Evolutionary conservation across 805 yeast genomes (phyloP).

Genomic region (Spathaspora boniae): DNA sequence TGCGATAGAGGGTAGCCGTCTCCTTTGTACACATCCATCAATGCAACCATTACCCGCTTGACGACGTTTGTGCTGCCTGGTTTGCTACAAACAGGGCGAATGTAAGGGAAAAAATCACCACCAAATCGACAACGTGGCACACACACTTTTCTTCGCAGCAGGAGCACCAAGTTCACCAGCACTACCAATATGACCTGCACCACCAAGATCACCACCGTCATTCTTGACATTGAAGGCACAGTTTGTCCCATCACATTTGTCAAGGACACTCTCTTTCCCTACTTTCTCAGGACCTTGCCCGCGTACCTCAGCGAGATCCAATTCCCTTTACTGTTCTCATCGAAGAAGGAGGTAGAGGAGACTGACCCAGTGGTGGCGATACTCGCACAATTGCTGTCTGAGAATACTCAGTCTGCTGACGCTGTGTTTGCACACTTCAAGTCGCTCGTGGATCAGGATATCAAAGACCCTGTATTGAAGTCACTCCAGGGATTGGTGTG

Average conservation of each 20-base stretch:
- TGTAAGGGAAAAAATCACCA: background rate
- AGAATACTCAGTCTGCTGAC: slow-evolving; percentile 20
- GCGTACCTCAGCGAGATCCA: slow-evolving; percentile 22
- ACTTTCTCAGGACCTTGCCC: slow-evolving; percentile 55
- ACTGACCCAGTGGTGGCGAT: slow-evolving; percentile 27
- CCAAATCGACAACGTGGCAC: too few relatives aligned
- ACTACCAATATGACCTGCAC: too few relatives aligned
- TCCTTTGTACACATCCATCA: too few relatives aligned
- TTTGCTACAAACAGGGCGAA: too few relatives aligned
- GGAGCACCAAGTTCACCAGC: slow-evolving; percentile 2
- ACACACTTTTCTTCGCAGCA: too few relatives aligned
- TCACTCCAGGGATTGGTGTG: slow-evolving; percentile 81
- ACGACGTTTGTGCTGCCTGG: too few relatives aligned
- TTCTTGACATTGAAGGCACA: slow-evolving; percentile 89
- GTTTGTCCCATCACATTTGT: slow-evolving; percentile 90
- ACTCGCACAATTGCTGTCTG: slow-evolving; percentile 46
- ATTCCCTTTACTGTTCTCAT: slow-evolving; percentile 27
- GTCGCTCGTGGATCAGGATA: slow-evolving; percentile 57
- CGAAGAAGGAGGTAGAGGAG: too few relatives aligned
- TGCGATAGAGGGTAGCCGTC: too few relatives aligned
- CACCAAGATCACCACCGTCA: slow-evolving; percentile 18
- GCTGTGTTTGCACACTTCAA: slow-evolving; percentile 47
- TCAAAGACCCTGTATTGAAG: slow-evolving; percentile 76
- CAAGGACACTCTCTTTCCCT: slow-evolving; percentile 73
- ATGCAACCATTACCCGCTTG: too few relatives aligned